Conservation (phyloP, 1,284 basidiomycete genomes). For the Coniferiporia sulphurascens region DNA sequence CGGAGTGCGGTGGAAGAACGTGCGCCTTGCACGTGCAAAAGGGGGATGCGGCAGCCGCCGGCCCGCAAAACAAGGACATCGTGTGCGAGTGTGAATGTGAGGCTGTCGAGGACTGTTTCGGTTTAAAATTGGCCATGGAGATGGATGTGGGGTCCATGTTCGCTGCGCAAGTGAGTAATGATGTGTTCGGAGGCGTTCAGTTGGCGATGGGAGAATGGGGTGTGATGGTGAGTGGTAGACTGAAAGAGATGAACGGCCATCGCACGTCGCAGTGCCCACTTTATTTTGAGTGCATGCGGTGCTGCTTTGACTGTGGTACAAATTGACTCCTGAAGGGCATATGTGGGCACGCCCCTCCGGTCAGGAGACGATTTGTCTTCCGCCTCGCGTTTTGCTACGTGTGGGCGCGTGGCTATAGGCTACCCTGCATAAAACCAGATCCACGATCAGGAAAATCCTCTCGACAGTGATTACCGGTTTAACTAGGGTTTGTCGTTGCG, state of each 20-base stretch:
- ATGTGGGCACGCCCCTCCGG: background rate
- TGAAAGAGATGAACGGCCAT: background rate
- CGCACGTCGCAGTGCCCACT: background rate
- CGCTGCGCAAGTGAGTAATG: background rate
- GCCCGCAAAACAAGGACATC: background rate
- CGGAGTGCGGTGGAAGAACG: background rate
- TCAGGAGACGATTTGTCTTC: too few species aligned
- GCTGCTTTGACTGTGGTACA: background rate
- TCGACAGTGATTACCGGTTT: too few species aligned
- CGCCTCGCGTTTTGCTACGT: too few species aligned
- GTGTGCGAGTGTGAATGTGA: background rate
- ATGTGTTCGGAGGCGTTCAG: background rate
- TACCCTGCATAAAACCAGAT: too few species aligned
- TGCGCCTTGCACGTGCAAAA: conserved; percentile 1
- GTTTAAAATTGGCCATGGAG: background rate
- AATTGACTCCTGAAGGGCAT: background rate
- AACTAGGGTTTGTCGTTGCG: too few species aligned
- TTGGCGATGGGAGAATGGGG: background rate
- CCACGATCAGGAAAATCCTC: too few species aligned
- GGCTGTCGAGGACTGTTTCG: background rate
- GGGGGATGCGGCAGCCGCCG: background rate
- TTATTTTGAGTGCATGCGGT: background rate
- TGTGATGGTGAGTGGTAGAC: background rate
- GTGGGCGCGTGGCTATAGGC: too few species aligned
- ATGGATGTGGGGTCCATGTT: too few species aligned